Conservation (phyloP, 441 rosid genomes). For the Capsella rubella region DNA sequence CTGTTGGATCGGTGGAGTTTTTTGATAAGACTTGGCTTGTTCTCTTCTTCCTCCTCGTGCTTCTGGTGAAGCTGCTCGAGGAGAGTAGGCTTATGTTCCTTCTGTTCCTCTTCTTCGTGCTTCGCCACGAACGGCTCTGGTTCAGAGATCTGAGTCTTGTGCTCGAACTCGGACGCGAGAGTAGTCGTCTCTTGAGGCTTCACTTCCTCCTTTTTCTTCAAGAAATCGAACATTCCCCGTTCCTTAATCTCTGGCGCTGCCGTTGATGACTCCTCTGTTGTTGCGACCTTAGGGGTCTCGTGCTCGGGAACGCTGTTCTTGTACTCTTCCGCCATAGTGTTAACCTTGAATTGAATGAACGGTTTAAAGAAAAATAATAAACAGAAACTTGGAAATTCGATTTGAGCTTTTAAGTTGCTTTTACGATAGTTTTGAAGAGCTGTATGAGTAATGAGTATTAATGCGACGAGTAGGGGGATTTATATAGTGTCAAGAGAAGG, state of each 20-base stretch:
- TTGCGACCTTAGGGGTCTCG: constrained; percentile 23
- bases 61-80: constrained; percentile 28
- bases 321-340: constrained; percentile 26
- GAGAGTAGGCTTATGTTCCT: constrained; percentile 20
- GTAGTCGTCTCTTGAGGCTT: constrained; percentile 50
- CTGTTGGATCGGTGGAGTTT: constrained; percentile 67
- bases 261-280: constrained; percentile 15
- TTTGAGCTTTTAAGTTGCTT: not conserved
- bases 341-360: not conserved
- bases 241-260: constrained; percentile 51
- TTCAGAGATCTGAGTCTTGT: constrained; percentile 54
- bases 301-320: constrained; percentile 22
- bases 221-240: constrained; percentile 72
- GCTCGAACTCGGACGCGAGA: constrained; percentile 54
- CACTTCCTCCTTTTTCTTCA: constrained; percentile 62
- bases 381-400: not conserved
- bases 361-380: not conserved
- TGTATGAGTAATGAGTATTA: constrained; percentile 23
- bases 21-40: constrained; percentile 56
- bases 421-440: not conserved
- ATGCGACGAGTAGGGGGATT: constrained; percentile 37
- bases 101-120: constrained; percentile 24
- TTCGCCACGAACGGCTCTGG: not conserved
- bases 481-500: constrained; percentile 39
- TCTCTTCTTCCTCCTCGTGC: constrained; percentile 40